phyloP scores from a whole-genome alignment of 2,329 filamentous ascomycete species.

The Epichloe gansuensis region DNA sequence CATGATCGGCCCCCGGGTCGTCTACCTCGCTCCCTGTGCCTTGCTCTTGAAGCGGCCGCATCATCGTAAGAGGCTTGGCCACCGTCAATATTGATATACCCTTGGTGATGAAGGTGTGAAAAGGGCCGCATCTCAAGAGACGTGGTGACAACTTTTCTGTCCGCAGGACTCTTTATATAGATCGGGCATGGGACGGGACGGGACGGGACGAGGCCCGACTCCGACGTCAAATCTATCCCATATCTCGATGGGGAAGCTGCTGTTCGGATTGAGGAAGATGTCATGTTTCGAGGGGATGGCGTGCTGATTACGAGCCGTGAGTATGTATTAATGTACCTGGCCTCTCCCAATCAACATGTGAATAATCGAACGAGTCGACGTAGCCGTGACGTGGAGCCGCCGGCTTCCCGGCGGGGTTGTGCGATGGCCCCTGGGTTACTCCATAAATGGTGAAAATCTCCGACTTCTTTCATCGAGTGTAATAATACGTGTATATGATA shows the following conservation, averaged over 20 bases:
- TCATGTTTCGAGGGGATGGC: conserved; percentile 14
- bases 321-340: no score
- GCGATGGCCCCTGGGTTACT: no score
- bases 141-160: no score
- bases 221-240: not conserved
- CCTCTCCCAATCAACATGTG: not conserved
- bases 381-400: no score
- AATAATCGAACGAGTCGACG: not conserved
- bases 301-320: conserved; percentile 8
- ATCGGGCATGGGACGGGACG: not conserved
- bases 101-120: no score
- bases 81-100: no score
- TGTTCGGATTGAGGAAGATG: conserved; percentile 8
- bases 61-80: no score
- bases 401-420: no score
- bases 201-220: no score
- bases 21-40: not conserved
- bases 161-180: not conserved
- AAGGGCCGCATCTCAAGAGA: no score
- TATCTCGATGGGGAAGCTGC: not conserved
- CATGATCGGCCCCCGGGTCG: not conserved
- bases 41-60: not conserved
- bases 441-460: no score
- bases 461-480: no score
- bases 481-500: not conserved